Percentiles rank a stretch among this genome's conserved stretches.
These are phyloP conservation scores for Barnettozyma wickerhamii DNA, from an alignment of 805 yeast genomes.

Conservation along the genomic window DNA sequence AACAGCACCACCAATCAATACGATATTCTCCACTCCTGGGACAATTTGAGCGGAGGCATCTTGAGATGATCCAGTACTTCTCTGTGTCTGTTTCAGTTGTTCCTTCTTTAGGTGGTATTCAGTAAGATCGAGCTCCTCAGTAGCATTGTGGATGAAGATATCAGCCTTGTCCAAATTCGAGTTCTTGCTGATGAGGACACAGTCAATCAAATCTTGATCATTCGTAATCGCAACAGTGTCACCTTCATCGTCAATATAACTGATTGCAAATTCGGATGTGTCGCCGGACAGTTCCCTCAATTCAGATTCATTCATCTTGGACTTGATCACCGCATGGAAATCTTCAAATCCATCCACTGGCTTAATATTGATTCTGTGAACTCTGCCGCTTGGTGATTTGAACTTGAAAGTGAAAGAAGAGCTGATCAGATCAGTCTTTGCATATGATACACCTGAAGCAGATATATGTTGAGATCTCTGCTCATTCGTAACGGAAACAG, in stretches of 20 bases:
- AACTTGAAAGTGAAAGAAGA: constrained; percentile 61
- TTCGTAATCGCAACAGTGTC: constrained; percentile 75
- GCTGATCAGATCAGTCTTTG: constrained; percentile 17
- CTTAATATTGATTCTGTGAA: constrained; percentile 62
- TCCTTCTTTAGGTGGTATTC: constrained; percentile 19
- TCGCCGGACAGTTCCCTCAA: constrained; percentile 31
- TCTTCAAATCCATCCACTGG: constrained; percentile 51
- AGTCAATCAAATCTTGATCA: constrained; percentile 68
- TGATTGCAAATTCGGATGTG: constrained; percentile 48
- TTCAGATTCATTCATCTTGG: constrained; percentile 36
- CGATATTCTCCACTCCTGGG: constrained; percentile 55
- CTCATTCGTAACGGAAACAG: constrained; percentile 32
- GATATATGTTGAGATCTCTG: constrained; percentile 5
- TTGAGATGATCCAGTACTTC: constrained; percentile 8
- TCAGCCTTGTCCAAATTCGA: constrained; percentile 60
- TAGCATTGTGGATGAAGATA: constrained; percentile 64
- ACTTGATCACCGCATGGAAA: constrained; percentile 38
- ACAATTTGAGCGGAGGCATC: constrained; percentile 26
- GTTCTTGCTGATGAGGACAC: constrained; percentile 52
- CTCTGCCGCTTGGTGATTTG: constrained; percentile 63
- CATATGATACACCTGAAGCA: constrained; percentile 3
- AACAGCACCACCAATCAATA: constrained; percentile 60
- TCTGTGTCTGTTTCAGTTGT: constrained; percentile 11
- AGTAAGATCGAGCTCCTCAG: constrained; percentile 34
- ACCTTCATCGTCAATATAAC: constrained; percentile 81